phyloP scores from a whole-genome alignment of 2,329 filamentous ascomycete genomes.

The Pseudogymnoascus verrucosus region DNA sequence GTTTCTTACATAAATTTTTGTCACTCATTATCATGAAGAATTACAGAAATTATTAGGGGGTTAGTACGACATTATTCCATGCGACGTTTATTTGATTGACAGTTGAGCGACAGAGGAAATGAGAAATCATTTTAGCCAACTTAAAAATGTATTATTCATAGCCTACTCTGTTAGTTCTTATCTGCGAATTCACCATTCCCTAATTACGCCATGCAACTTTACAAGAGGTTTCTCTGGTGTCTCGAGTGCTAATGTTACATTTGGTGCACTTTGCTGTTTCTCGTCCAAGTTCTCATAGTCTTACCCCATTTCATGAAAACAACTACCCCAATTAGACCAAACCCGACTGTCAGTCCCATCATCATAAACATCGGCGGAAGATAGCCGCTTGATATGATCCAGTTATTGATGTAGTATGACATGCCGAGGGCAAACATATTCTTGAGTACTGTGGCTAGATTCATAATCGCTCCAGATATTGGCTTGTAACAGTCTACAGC shows the following conservation, averaged over 20 bases:
- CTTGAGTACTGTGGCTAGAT: conserved; percentile 19
- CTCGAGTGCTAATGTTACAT: conserved; percentile 27
- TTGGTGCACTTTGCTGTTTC: conserved; percentile 45
- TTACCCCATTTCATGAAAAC: conserved; percentile 52
- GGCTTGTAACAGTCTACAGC: conserved; percentile 57
- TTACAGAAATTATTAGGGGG: no score
- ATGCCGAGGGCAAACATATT: conserved; percentile 30
- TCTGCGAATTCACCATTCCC: no score
- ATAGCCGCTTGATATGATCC: conserved; percentile 9
- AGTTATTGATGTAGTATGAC: conserved; percentile 19
- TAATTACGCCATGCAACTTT: no score
- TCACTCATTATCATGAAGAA: no score
- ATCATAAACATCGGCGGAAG: not conserved
- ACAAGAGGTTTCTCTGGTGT: no score
- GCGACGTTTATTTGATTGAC: no score
- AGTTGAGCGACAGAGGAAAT: no score
- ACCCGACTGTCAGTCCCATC: conserved; percentile 6
- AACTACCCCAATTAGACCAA: conserved; percentile 20
- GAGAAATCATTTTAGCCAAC: no score
- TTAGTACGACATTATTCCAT: no score
- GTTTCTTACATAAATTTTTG: no score
- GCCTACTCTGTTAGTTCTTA: no score
- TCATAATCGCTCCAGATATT: conserved; percentile 43
- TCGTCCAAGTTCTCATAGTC: conserved; percentile 47
- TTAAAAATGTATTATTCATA: no score